Base-by-base conservation (phyloP, 257 asterid species). In the Solanum infundibuliforme region DNA sequence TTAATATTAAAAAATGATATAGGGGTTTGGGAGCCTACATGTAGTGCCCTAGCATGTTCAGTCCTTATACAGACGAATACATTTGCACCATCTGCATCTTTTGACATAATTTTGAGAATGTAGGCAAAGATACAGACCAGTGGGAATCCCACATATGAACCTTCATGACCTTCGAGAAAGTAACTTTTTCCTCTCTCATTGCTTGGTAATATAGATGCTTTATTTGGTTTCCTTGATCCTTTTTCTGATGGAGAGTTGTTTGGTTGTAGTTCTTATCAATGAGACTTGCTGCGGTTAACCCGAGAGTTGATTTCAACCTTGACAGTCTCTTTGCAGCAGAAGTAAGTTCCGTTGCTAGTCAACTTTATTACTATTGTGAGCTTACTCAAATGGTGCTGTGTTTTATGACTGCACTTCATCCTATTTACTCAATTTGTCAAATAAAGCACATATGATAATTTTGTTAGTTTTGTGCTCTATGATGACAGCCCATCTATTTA, bases 241-340 rank as follows among this genome's bases (percentile, higher is more conserved):
- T 43, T 87, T 87, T 35, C 86, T 87, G 87, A 87, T 43, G 31
- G 18, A 27, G 86, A 79, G 83, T 89, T 88, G 82, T 77, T 55
- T 89, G 88, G 86, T 68, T 91, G 77, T 94, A 94, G 97, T 94
- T 94, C 89, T 91, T 96, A 71, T 95, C 99, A n/a, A 95, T 96
- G 99, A 94, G 94, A 91, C 98, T 96, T 65, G 98, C 99, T 90
- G 93, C 98, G 62, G 98, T 91, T 68, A 94, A 94, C 92, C 97
- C 99, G 1, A 91, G 96, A 89, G 92, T 91, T 84, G 96, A 94
- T 90, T 91, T 93, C 91, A 94, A 94, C 91, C 88, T 95, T 11
- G 98, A 96, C 58, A 87, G 91, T 73, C 90, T 96, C 87, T 87
- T 95, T 87, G 93, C 94, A 46, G 92, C 92, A 29, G 98, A 95